Base-by-base conservation (phyloP, 2,329 filamentous ascomycete genomes). In the Penicillium nordicum region DNA sequence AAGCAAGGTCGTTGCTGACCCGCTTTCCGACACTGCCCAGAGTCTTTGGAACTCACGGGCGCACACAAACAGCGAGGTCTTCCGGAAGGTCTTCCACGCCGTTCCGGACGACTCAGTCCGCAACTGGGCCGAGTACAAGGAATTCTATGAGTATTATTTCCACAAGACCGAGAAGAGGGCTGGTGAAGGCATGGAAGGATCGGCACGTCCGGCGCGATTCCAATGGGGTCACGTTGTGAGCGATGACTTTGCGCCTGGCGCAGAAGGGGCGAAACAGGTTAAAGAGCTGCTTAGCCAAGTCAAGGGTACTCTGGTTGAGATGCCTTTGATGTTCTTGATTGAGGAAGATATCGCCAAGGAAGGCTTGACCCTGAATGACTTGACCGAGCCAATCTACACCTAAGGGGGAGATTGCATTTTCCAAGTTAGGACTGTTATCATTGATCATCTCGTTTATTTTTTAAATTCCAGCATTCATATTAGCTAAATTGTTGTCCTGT, bases 151-250 rank as follows among this genome's bases (percentile, higher is more conserved):
- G 63, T 81, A 82, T 38, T 85, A 82, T 71, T 87, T 86, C 74
- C 74, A 74, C 52, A 70, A 69, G 30, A 69, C 72, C 2, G 74
- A 73, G 53, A 69, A 68, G 29, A 68, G 71, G 1, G 72, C 76
- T 1, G 6, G 12, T 16, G 76, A 78, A 57, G 76, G 78, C 10
- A 74, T 79, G 55, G 73, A 74, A 16, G 74, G 75, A 41, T 70
- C 78, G 12, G 63, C 64, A 40, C 66, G 77, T 65, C 68, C 68
- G 50, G 72, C 79, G 29, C 84, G 84, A 72, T 91, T 92, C 65
- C 84, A 88, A 68, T 93, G 92, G 76, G 93, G 92, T 0, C 93
- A 97, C 76, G 89, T 96, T 2, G 89, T 96, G 44, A 85, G 84
- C 67, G 87, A 89, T 50, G 85, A 93, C 68, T 90, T 96, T 72